phyloP scores from a whole-genome alignment of 352 stramenopile genomes.

The Elongisporangium undulatum region DNA sequence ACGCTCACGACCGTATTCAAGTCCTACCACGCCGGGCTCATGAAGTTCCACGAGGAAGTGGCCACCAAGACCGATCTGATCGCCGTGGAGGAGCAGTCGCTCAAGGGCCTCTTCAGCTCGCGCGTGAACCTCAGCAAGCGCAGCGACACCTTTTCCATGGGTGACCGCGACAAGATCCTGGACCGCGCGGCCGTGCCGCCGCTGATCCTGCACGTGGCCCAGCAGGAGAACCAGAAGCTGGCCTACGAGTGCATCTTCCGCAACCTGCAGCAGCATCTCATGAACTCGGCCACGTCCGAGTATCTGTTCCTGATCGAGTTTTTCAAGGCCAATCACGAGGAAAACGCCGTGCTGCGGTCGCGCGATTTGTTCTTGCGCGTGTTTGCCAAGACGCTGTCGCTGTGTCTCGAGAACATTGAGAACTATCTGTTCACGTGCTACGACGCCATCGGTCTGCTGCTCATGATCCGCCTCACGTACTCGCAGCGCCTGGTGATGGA shows the following conservation, averaged over 20 bases:
- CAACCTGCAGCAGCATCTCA: slow-evolving; percentile 95
- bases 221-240: slow-evolving; percentile 89
- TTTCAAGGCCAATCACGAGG: slow-evolving; percentile 79
- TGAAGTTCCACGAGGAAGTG: slow-evolving; percentile 94
- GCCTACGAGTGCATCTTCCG: slow-evolving; percentile 97
- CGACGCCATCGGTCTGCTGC: slow-evolving; percentile 95
- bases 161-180: slow-evolving; percentile 89
- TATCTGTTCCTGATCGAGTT: slow-evolving; percentile 96
- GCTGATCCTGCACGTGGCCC: slow-evolving; percentile 94
- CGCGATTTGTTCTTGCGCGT: slow-evolving; percentile 93
- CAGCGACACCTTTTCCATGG: slow-evolving; percentile 93
- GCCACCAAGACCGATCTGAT: slow-evolving; percentile 92
- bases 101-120: slow-evolving; percentile 83
- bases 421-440: slow-evolving; percentile 98
- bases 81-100: slow-evolving; percentile 92
- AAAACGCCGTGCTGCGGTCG: slow-evolving; percentile 54
- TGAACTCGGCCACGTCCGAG: slow-evolving; percentile 97
- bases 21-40: slow-evolving; percentile 94
- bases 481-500: slow-evolving; percentile 79
- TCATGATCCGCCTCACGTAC: slow-evolving; percentile 98
- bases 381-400: slow-evolving; percentile 94
- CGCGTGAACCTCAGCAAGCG: slow-evolving; percentile 95
- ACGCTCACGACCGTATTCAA: slow-evolving; percentile 95
- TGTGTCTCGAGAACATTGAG: slow-evolving; percentile 96
- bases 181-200: slow-evolving; percentile 74